Conservation (phyloP, 2,329 filamentous ascomycete genomes). For the Amauroascus verrucosus region DNA sequence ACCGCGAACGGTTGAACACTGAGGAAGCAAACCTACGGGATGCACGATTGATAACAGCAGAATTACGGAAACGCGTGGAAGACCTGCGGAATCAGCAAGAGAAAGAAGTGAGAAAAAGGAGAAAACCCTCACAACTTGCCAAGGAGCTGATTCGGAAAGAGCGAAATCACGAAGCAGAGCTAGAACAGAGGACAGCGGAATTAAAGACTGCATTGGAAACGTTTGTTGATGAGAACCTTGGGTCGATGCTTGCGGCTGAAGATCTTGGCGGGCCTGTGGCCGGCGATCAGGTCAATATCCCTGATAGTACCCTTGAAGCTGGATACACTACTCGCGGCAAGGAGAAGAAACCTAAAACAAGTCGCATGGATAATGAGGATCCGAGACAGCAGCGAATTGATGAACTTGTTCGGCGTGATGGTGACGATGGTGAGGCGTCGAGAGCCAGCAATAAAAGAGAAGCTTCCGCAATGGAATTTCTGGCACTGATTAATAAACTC, state of each 20-base stretch:
- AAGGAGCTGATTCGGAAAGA: conserved; percentile 54
- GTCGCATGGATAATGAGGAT: conserved; percentile 26
- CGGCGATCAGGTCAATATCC: conserved; percentile 59
- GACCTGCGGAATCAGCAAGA: conserved; percentile 49
- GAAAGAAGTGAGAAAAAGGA: conserved; percentile 20
- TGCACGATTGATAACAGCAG: conserved; percentile 36
- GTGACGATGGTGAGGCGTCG: conserved; percentile 19
- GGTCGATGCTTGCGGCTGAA: conserved; percentile 69
- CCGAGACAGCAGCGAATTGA: conserved; percentile 42
- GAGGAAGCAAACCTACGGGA: conserved; percentile 42
- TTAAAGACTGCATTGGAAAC: conserved; percentile 55
- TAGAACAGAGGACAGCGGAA: conserved; percentile 51
- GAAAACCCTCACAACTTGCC: conserved; percentile 51
- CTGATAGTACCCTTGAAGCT: conserved; percentile 43
- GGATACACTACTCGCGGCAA: conserved; percentile 47
- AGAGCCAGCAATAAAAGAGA: conserved; percentile 36
- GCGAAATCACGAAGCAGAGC: conserved; percentile 47
- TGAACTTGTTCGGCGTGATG: conserved; percentile 37
- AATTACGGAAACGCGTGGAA: conserved; percentile 49
- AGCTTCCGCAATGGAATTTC: conserved; percentile 40
- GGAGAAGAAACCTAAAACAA: conserved; percentile 36
- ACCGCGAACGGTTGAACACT: conserved; percentile 32
- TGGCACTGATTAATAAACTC: conserved; percentile 38
- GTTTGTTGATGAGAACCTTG: conserved; percentile 62
- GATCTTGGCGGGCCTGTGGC: conserved; percentile 74